phyloP scores from a whole-genome alignment of 257 asterid genomes.

The Haberlea rhodopensis region DNA sequence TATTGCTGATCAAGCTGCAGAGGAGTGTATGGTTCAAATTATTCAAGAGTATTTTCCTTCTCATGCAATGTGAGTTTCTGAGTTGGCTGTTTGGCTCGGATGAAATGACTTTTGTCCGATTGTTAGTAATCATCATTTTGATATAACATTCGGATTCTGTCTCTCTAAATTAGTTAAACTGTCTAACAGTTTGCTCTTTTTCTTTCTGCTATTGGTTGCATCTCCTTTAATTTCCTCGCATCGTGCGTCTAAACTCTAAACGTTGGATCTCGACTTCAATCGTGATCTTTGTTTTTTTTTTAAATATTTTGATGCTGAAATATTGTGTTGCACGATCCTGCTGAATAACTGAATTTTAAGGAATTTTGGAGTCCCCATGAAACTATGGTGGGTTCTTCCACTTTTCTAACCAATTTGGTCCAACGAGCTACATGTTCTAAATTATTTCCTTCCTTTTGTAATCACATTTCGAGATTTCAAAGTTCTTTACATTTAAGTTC shows the following conservation, averaged over 20 bases:
- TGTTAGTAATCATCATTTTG: background rate
- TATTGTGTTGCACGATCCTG: no score
- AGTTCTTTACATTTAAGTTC: background rate
- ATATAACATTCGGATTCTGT: no score
- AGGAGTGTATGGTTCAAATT: slow-evolving; percentile 82
- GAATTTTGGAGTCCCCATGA: background rate
- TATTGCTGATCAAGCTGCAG: slow-evolving; percentile 90
- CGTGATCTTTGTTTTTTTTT: background rate
- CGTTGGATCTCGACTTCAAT: background rate
- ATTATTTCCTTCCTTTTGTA: background rate
- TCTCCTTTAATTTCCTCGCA: no score
- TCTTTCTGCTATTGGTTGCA: background rate
- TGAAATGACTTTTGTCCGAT: background rate
- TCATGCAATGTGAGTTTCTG: slow-evolving; percentile 72
- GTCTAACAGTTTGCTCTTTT: background rate
- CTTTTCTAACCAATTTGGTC: background rate
- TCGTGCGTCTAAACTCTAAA: background rate
- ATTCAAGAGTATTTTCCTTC: slow-evolving; percentile 66
- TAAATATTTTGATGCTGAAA: no score
- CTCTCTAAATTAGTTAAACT: background rate
- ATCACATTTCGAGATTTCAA: background rate
- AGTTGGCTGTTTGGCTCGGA: background rate
- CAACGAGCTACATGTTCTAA: background rate
- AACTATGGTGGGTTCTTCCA: no score
- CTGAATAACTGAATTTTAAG: background rate